A percentile compares a stretch with the other conserved stretches of the same genome.
Evolutionary conservation across 768 basidiomycete genomes (phyloP).

Genomic region (Amanita jacksonii): DNA sequence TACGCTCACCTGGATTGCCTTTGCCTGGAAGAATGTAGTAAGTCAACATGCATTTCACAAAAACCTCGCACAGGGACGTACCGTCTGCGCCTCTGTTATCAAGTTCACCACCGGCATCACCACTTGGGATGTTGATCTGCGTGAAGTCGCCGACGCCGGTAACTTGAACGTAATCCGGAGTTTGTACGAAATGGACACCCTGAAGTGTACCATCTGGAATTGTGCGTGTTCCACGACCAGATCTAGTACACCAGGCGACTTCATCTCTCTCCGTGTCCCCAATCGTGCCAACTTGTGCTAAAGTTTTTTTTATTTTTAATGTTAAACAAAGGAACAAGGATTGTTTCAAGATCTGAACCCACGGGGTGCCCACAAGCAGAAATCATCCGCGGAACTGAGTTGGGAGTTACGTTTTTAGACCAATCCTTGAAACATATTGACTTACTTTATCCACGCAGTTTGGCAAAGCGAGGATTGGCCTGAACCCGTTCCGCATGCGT

Average conservation of each 20-base stretch:
- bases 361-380: constrained; percentile 63
- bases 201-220: constrained; percentile 59
- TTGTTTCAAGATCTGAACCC: constrained; percentile 12
- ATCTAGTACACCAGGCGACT: constrained; percentile 72
- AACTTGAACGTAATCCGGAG: constrained; percentile 53
- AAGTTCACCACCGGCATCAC: constrained; percentile 62
- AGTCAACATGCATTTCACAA: neutral
- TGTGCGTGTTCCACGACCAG: constrained; percentile 60
- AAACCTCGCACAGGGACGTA: constrained; percentile 8
- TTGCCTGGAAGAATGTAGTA: constrained; percentile 18
- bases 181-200: constrained; percentile 63
- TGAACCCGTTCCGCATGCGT: constrained; percentile 54
- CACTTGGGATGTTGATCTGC: constrained; percentile 43
- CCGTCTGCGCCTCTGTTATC: constrained; percentile 65
- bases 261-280: constrained; percentile 59
- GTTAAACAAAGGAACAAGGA: neutral
- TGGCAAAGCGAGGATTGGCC: constrained; percentile 59
- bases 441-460: constrained; percentile 55
- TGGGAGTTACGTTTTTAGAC: no score
- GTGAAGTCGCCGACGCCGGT: constrained; percentile 64
- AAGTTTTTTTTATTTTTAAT: neutral
- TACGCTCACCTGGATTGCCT: constrained; percentile 34
- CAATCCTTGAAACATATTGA: no score
- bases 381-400: constrained; percentile 51
- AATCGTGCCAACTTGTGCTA: constrained; percentile 38